phyloP scores from a whole-genome alignment of 257 asterid genomes.

The Primulina eburnea region DNA sequence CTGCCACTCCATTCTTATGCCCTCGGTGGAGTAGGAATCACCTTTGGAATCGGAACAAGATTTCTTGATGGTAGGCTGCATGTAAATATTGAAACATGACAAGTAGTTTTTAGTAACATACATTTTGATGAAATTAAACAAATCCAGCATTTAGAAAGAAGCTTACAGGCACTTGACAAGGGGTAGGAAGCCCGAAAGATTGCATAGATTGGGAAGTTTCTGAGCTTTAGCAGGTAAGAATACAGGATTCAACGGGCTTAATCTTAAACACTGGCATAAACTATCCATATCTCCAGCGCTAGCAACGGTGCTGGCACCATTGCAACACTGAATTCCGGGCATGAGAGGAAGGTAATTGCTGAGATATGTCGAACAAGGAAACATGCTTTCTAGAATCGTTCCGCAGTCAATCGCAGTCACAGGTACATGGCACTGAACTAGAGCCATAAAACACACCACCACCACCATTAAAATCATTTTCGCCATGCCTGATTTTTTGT shows the following conservation, averaged over 20 bases:
- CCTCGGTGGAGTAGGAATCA: slow-evolving; percentile 11
- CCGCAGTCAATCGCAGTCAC: slow-evolving; percentile 18
- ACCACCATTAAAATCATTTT: neutral
- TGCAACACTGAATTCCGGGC: slow-evolving; percentile 27
- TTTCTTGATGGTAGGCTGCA: slow-evolving; percentile 13
- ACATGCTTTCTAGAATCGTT: neutral
- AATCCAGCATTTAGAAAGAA: no score
- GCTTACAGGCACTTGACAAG: slow-evolving; percentile 28
- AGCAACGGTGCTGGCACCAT: slow-evolving; percentile 7
- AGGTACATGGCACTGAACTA: neutral
- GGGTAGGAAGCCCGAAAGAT: slow-evolving; percentile 8
- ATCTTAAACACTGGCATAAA: slow-evolving; percentile 23
- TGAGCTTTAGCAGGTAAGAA: slow-evolving; percentile 26
- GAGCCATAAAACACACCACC: slow-evolving; percentile 17
- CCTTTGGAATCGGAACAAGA: neutral
- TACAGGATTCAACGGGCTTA: neutral
- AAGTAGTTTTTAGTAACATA: neutral
- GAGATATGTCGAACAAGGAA: slow-evolving; percentile 21
- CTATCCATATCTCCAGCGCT: neutral
- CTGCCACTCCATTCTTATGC: neutral
- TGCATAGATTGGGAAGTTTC: slow-evolving; percentile 25
- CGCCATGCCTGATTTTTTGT: slow-evolving; percentile 1
- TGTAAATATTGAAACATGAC: slow-evolving; percentile 10
- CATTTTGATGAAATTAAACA: neutral
- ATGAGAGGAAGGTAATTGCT: neutral